phyloP scores from a whole-genome alignment of 2,329 filamentous ascomycete species.

The Aspergillus pseudonomiae region DNA sequence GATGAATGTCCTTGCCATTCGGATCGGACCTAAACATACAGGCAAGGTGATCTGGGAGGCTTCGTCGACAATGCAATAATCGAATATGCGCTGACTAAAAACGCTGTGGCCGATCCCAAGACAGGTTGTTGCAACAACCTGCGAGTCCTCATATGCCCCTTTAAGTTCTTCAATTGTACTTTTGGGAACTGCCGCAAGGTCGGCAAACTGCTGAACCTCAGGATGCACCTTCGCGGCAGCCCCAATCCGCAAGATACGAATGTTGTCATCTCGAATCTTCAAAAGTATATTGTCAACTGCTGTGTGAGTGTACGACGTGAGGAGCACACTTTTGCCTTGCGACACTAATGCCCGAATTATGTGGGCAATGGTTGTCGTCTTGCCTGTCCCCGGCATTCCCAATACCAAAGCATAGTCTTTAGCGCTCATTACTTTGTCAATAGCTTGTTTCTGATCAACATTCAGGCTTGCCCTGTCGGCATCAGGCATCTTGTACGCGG shows the following conservation, averaged over 20 bases:
- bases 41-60: slow-evolving; percentile 96
- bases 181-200: slow-evolving; percentile 73
- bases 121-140: slow-evolving; percentile 92
- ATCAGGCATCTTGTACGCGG: slow-evolving; percentile 64
- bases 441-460: slow-evolving; percentile 80
- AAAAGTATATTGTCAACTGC: slow-evolving; percentile 97
- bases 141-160: slow-evolving; percentile 79
- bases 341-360: slow-evolving; percentile 89
- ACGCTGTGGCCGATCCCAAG: slow-evolving; percentile 86
- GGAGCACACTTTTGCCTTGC: slow-evolving; percentile 86
- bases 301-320: slow-evolving; percentile 96
- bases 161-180: slow-evolving; percentile 81
- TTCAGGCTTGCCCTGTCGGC: slow-evolving; percentile 69
- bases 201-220: slow-evolving; percentile 83
- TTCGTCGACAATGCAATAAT: slow-evolving; percentile 98
- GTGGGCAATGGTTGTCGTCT: slow-evolving; percentile 96
- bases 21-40: slow-evolving; percentile 89
- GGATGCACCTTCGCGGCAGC: slow-evolving; percentile 83
- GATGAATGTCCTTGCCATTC: slow-evolving; percentile 90
- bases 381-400: slow-evolving; percentile 97
- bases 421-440: slow-evolving; percentile 94
- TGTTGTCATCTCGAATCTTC: slow-evolving; percentile 79
- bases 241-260: slow-evolving; percentile 82
- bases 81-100: slow-evolving; percentile 86
- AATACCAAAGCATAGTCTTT: slow-evolving; percentile 95